A percentile compares a stretch with the other conserved stretches of the same genome.
phyloP scores from a whole-genome alignment of 192 early-diverging fungal genomes.

The Mortierella antarctica region DNA sequence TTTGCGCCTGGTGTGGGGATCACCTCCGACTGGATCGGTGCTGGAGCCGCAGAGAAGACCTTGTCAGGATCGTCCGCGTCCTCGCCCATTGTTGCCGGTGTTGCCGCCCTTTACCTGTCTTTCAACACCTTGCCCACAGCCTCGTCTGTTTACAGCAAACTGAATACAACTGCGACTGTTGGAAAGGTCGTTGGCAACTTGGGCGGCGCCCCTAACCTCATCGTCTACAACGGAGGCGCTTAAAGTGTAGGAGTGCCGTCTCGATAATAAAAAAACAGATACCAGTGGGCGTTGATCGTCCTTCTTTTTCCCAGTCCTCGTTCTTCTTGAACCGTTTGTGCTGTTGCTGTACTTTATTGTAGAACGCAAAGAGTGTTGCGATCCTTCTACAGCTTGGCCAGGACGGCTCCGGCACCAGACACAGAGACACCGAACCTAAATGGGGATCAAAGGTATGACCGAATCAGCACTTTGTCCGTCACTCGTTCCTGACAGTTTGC shows the following conservation, averaged over 20 bases:
- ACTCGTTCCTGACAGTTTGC: background rate
- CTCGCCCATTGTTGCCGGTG: constrained; percentile 65
- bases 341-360: background rate
- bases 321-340: too few species aligned
- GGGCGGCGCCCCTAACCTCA: constrained; percentile 38
- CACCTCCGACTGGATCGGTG: constrained; percentile 51
- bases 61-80: constrained; percentile 73
- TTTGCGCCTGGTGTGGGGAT: constrained; percentile 71
- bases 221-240: constrained; percentile 45
- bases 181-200: constrained; percentile 6
- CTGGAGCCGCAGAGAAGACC: constrained; percentile 24
- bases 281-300: too few species aligned
- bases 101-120: constrained; percentile 55
- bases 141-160: constrained; percentile 21
- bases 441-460: background rate
- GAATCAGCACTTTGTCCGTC: background rate
- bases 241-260: too few species aligned
- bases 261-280: too few species aligned
- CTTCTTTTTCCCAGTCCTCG: too few species aligned
- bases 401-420: constrained; percentile 67
- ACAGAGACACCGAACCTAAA: constrained; percentile 61
- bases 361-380: background rate
- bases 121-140: constrained; percentile 18
- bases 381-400: constrained; percentile 55
- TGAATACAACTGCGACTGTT: constrained; percentile 5